Evolutionary conservation across 1,284 basidiomycete species (phyloP).

Genomic region (Athelia sp.): DNA sequence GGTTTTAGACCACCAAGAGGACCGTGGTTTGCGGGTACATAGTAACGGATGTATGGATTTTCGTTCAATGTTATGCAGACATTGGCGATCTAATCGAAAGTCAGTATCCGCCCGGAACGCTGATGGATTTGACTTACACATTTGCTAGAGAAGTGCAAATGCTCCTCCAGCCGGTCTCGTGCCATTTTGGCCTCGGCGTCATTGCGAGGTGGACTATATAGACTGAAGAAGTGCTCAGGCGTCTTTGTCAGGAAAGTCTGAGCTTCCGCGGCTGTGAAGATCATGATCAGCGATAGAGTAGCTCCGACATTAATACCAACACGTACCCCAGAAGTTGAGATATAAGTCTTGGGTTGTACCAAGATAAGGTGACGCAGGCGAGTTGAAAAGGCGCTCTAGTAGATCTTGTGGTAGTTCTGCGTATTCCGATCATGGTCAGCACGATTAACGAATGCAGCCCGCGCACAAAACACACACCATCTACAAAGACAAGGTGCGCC

Average conservation of each 20-base stretch:
- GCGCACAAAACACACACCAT: conserved; percentile 52
- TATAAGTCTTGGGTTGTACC: conserved; percentile 78
- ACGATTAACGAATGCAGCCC: not conserved
- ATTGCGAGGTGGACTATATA: conserved; percentile 79
- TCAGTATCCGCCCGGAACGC: conserved; percentile 9
- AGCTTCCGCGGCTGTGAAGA: conserved; percentile 67
- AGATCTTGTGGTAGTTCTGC: conserved; percentile 70
- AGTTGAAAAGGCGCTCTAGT: conserved; percentile 68
- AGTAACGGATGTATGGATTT: conserved; percentile 93
- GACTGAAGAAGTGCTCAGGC: conserved; percentile 79
- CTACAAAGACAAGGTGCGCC: conserved; percentile 93
- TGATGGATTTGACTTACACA: conserved; percentile 39
- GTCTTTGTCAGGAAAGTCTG: conserved; percentile 77
- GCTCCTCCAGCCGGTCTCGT: conserved; percentile 74
- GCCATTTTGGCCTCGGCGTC: conserved; percentile 56
- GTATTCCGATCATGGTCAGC: conserved; percentile 4
- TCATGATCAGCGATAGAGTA: not conserved
- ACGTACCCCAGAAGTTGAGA: conserved; percentile 82
- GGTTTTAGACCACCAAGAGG: conserved; percentile 86
- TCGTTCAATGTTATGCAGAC: conserved; percentile 91
- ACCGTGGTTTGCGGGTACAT: conserved; percentile 77
- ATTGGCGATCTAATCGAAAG: conserved; percentile 68
- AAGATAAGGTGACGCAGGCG: conserved; percentile 67
- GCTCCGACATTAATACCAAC: not conserved
- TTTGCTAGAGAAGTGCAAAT: conserved; percentile 71